A percentile compares a stretch with the other conserved stretches of the same genome.
Conservation (phyloP, 2,329 filamentous ascomycete genomes). For the Nemania sp. region DNA sequence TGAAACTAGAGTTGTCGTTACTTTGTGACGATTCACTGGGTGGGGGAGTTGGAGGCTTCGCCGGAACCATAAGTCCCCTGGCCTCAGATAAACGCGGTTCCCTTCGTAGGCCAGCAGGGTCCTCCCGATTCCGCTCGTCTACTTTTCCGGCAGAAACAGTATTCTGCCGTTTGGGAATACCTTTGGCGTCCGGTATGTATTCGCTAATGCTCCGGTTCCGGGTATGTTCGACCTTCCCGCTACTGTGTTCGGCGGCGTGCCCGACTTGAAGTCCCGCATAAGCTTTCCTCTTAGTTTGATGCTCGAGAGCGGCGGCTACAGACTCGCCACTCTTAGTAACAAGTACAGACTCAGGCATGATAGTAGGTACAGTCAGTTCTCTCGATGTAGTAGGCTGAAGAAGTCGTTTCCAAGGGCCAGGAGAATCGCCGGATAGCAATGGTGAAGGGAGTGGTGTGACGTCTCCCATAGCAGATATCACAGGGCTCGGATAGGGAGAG, state of each 20-base stretch:
- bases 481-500: slow-evolving; percentile 77
- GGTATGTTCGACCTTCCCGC: slow-evolving; percentile 60
- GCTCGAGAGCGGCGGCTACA: slow-evolving; percentile 61
- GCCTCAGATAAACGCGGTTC: slow-evolving; percentile 85
- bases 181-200: slow-evolving; percentile 79
- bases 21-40: slow-evolving; percentile 77
- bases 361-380: slow-evolving; percentile 55
- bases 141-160: slow-evolving; percentile 75
- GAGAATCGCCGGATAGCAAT: slow-evolving; percentile 72
- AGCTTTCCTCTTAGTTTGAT: slow-evolving; percentile 68
- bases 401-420: slow-evolving; percentile 73
- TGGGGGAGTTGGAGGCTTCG: slow-evolving; percentile 81
- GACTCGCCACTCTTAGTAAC: slow-evolving; percentile 65
- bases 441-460: slow-evolving; percentile 84
- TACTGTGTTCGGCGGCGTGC: slow-evolving; percentile 48
- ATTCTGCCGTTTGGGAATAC: slow-evolving; percentile 77
- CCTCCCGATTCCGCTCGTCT: slow-evolving; percentile 52
- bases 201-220: slow-evolving; percentile 90
- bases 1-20: slow-evolving; percentile 57
- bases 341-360: slow-evolving; percentile 61
- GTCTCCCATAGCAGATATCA: slow-evolving; percentile 80
- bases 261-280: slow-evolving; percentile 62
- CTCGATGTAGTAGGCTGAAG: slow-evolving; percentile 61
- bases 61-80: slow-evolving; percentile 75
- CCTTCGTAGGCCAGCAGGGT: slow-evolving; percentile 68